These are phyloP conservation scores for Mycosphaerelloides madeirae DNA, from an alignment of 2,329 filamentous ascomycete genomes.

Conservation along the genomic window DNA sequence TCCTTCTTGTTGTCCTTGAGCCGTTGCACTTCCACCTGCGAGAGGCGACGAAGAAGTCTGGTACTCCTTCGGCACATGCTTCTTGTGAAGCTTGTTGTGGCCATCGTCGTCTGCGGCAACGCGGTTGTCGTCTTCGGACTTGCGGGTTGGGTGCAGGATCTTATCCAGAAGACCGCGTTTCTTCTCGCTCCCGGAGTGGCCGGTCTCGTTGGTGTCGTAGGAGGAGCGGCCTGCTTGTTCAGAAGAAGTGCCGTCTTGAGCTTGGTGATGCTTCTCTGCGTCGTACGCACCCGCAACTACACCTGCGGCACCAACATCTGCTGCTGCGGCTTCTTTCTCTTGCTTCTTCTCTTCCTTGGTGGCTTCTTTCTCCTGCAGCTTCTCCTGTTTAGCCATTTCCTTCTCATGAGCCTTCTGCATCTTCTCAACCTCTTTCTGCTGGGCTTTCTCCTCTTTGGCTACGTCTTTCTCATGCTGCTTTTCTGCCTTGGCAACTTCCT, in stretches of 20 bases:
- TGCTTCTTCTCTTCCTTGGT: neutral
- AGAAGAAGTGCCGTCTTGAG: too few relatives aligned
- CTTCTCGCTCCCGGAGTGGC: constrained; percentile 20
- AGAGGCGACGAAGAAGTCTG: too few relatives aligned
- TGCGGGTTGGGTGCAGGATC: constrained; percentile 25
- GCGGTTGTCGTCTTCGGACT: constrained; percentile 2
- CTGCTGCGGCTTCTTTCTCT: too few relatives aligned
- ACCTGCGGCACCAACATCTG: too few relatives aligned
- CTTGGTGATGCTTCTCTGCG: too few relatives aligned
- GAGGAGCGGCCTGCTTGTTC: neutral
- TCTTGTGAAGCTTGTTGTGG: constrained; percentile 11
- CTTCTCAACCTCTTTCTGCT: constrained; percentile 22
- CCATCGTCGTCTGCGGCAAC: neutral
- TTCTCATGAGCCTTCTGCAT: constrained; percentile 28
- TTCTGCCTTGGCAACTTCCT: constrained; percentile 25
- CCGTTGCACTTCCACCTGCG: too few relatives aligned
- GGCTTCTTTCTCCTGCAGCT: constrained; percentile 21
- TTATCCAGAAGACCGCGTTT: constrained; percentile 26
- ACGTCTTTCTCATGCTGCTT: constrained; percentile 15
- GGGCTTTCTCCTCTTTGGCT: constrained; percentile 22
- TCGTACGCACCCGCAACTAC: too few relatives aligned
- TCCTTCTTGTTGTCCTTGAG: constrained; percentile 5
- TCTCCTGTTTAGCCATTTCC: constrained; percentile 17
- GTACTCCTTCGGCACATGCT: neutral
- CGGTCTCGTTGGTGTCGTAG: neutral